Evolutionary conservation across 108 stramenopile species (phyloP).

Genomic region (Asterionellopsis glacialis): DNA sequence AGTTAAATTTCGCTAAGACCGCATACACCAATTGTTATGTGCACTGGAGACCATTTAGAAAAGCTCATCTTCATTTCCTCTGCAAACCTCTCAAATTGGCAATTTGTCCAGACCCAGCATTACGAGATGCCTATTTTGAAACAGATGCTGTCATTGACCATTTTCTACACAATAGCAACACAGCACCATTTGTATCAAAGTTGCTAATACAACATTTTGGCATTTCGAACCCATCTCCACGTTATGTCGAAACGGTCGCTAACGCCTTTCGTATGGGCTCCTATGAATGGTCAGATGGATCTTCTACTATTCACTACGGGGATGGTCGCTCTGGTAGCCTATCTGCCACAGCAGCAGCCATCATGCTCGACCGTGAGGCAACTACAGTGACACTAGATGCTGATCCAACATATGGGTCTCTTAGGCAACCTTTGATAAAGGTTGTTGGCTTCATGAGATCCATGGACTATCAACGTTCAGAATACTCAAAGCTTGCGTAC

Average conservation of each 20-base stretch:
- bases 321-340: constrained; percentile 21
- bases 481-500: constrained; percentile 11
- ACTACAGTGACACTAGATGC: constrained; percentile 11
- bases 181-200: constrained; percentile 43
- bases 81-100: too few relatives aligned
- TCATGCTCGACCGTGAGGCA: constrained; percentile 24
- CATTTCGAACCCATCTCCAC: constrained; percentile 41
- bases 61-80: too few relatives aligned
- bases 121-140: constrained; percentile 40
- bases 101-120: constrained; percentile 8
- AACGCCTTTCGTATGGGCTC: constrained; percentile 43
- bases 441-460: constrained; percentile 18
- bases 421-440: constrained; percentile 38
- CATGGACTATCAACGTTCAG: neutral
- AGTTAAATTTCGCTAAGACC: neutral
- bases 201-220: constrained; percentile 35
- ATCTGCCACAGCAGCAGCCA: constrained; percentile 17
- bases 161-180: constrained; percentile 32
- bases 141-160: constrained; percentile 48
- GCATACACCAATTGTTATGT: too few relatives aligned
- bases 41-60: too few relatives aligned
- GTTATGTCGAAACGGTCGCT: constrained; percentile 25
- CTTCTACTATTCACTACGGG: constrained; percentile 10
- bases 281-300: constrained; percentile 12
- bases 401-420: constrained; percentile 37